Evolutionary conservation across 169 alveolate genomes (phyloP).

Genomic region (Eimeria sp.): DNA sequence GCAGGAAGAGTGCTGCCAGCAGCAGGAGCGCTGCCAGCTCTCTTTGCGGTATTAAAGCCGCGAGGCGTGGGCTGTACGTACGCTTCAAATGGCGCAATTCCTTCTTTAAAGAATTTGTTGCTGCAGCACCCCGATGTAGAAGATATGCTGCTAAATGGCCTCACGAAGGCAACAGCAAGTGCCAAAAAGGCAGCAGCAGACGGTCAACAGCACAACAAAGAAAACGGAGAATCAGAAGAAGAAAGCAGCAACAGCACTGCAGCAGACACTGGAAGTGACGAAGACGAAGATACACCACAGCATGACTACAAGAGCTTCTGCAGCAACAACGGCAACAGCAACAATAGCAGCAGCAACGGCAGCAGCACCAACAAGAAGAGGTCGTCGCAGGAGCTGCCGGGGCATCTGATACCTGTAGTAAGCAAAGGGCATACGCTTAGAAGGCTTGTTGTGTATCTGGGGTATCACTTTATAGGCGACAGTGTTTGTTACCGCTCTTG

Average conservation of each 20-base stretch:
- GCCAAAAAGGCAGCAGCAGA: background rate
- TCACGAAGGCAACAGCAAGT: background rate
- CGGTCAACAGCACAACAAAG: background rate
- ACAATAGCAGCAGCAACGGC: conserved; percentile 26
- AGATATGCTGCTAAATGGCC: background rate
- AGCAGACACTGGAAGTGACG: background rate
- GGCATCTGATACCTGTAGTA: conserved; percentile 59
- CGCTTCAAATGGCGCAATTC: conserved; percentile 8
- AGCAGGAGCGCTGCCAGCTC: background rate
- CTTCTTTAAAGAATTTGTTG: conserved; percentile 27
- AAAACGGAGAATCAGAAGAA: background rate
- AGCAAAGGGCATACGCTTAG: background rate
- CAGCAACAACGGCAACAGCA: background rate
- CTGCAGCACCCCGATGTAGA: background rate
- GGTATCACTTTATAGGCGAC: background rate
- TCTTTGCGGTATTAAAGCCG: conserved; percentile 39
- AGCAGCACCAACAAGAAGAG: background rate
- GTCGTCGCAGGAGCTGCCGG: background rate
- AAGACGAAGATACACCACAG: background rate
- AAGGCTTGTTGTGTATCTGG: background rate
- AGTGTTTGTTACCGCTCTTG: background rate
- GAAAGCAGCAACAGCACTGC: background rate
- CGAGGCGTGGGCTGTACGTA: conserved; percentile 37
- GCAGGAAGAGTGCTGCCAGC: conserved; percentile 27
- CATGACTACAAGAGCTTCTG: background rate